These are phyloP conservation scores for Capsicum rhomboideum DNA, from an alignment of 257 asterid genomes.

Conservation along the genomic window DNA sequence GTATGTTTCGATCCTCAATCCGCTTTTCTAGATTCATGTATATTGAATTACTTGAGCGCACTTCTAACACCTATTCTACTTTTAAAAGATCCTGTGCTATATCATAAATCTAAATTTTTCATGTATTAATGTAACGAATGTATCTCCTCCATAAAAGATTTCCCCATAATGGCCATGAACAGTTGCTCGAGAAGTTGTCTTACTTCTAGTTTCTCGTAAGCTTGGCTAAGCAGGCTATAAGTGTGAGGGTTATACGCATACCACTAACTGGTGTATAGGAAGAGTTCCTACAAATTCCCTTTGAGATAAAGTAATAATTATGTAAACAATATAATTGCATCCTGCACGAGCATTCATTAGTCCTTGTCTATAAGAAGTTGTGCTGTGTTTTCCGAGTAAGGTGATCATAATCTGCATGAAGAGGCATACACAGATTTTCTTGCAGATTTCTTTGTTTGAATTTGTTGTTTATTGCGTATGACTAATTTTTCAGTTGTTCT, in stretches of 20 bases:
- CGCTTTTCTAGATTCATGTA: no score
- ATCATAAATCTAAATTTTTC: no score
- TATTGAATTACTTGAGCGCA: no score
- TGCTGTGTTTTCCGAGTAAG: not conserved
- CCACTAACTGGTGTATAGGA: not conserved
- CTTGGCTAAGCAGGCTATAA: not conserved
- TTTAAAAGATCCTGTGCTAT: no score
- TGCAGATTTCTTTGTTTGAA: not conserved
- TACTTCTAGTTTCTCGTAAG: not conserved
- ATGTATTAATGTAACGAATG: no score
- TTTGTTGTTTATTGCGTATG: not conserved
- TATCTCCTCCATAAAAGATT: no score
- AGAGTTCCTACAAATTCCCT: not conserved
- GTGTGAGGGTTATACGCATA: not conserved
- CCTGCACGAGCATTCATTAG: not conserved
- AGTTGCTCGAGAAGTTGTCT: no score
- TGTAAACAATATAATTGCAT: no score
- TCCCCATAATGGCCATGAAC: no score
- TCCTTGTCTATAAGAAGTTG: not conserved
- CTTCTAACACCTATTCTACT: no score
- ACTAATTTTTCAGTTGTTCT: not conserved
- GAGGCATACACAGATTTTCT: not conserved
- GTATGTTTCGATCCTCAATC: no score
- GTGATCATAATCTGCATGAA: not conserved
- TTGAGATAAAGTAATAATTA: not conserved